A percentile compares a stretch with the other conserved stretches of the same genome.
These are phyloP conservation scores for Porcisia hertigi DNA, from an alignment of 208 protist genomes.

Conservation along the genomic window DNA sequence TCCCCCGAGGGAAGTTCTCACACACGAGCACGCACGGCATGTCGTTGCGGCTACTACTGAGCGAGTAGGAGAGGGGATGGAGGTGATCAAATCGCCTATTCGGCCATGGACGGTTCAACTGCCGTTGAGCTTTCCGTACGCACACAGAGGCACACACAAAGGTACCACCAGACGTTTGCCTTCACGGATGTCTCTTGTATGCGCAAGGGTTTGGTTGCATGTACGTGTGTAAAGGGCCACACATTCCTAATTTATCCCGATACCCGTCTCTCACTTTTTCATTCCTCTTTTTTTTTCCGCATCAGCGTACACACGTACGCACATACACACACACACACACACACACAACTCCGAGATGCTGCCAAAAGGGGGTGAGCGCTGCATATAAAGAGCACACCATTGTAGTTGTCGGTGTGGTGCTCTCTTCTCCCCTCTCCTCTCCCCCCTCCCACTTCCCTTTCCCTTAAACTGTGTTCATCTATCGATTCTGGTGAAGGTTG, in stretches of 20 bases:
- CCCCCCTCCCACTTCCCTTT: background rate
- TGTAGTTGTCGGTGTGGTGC: no score
- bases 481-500: background rate
- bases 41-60: background rate
- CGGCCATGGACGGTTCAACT: background rate
- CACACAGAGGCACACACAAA: background rate
- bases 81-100: no score
- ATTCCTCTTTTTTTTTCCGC: background rate
- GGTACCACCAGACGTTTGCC: background rate
- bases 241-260: background rate
- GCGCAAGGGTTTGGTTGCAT: background rate
- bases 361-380: background rate
- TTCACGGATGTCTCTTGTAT: background rate
- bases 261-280: no score
- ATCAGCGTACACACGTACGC: background rate
- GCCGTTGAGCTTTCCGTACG: background rate
- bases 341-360: background rate
- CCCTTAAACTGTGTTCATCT: background rate
- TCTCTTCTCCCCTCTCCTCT: no score
- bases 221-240: background rate
- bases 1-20: background rate
- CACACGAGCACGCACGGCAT: background rate
- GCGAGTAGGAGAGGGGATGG: background rate
- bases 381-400: background rate
- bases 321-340: background rate